Conservation (phyloP, 2,329 filamentous ascomycete species). For the Alternaria hordeiaustralica region DNA sequence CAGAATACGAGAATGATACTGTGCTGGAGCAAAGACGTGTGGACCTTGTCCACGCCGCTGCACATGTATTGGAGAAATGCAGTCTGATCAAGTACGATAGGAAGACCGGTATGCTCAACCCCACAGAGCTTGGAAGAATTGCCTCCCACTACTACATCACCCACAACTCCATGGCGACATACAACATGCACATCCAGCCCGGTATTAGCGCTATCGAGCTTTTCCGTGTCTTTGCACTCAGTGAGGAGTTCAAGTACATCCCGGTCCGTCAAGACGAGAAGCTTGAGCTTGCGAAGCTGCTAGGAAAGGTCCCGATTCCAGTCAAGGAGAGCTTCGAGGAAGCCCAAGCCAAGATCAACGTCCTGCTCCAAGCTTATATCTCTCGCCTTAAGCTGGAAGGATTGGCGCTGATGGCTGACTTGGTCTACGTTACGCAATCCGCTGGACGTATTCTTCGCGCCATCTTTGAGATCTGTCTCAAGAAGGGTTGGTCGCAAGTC, state of each 20-base stretch:
- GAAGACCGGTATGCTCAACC: slow-evolving; percentile 84
- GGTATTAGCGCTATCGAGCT: slow-evolving; percentile 93
- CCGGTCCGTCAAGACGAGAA: slow-evolving; percentile 98
- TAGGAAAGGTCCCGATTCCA: slow-evolving; percentile 89
- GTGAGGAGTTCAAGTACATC: slow-evolving; percentile 98
- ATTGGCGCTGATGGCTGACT: slow-evolving; percentile 93
- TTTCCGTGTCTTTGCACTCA: slow-evolving; percentile 94
- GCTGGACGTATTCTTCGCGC: slow-evolving; percentile 94
- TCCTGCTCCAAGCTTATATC: slow-evolving; percentile 94
- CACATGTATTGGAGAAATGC: slow-evolving; percentile 82
- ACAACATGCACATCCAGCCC: slow-evolving; percentile 93
- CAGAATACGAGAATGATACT: slow-evolving; percentile 92
- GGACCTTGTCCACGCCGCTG: slow-evolving; percentile 95
- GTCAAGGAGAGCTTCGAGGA: slow-evolving; percentile 98
- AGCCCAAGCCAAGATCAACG: slow-evolving; percentile 96
- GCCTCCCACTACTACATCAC: slow-evolving; percentile 99
- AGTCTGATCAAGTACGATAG: slow-evolving; percentile 95
- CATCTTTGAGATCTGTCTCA: slow-evolving; percentile 95
- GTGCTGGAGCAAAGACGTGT: slow-evolving; percentile 94
- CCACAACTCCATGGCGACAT: slow-evolving; percentile 93
- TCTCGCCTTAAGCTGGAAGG: slow-evolving; percentile 93
- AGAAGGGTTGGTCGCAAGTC: slow-evolving; percentile 94
- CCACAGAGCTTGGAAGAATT: slow-evolving; percentile 92
- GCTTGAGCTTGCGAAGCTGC: slow-evolving; percentile 88
- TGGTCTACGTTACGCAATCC: slow-evolving; percentile 98